Base-by-base conservation (phyloP, 2,329 filamentous ascomycete species). In the Fusarium devonianum region DNA sequence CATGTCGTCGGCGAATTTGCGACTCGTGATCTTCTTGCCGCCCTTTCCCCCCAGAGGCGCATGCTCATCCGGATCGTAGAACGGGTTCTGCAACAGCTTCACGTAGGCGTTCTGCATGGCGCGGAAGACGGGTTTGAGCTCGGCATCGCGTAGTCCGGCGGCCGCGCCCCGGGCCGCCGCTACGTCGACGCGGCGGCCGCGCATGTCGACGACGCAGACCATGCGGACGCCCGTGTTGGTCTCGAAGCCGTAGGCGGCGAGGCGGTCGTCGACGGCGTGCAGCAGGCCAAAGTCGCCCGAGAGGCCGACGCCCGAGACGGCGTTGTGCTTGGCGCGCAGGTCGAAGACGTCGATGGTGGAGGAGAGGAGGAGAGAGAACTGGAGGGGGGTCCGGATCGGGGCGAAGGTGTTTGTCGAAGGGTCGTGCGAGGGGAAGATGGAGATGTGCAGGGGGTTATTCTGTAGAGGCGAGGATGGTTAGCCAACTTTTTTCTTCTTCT, bases 391-490 rank as follows among this genome's bases (percentile, higher is more conserved):
- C 64, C 87, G 86, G 58, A 88, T 76, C 25, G 83, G 82, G 7
- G 73, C 67, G 62, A 78, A 76, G 44, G 73, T 75, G 71, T 79
- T 76, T 60, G 78, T 79, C 41, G 79, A 60, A 36, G 80, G 75
- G 67, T 82, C 78, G 78, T 89, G 83, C 35, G 87, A 88, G 40
- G 91, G 89, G 73, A 97, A 96, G 69, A 96, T 85, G 53, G 90
- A 86, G 65, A 96, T 89, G 75, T 97, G 93, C 60, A 97, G 87
- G 50, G 93, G 94, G 69, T 97, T 96, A 77, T 97, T 96, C 92
- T 97, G 68, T 50, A 22, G 11, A n/a, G 11, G 23, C n/a, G n/a
- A 8, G 56, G 23, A 25, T 12, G 19, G 13, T 28, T 14, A 42
- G 46, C 33, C 8, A 40, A 17, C 11, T 14, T 23, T 16, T 25